These are phyloP conservation scores for Persicaria maculosa DNA, from an alignment of 148 eudicot genomes.

Conservation along the genomic window DNA sequence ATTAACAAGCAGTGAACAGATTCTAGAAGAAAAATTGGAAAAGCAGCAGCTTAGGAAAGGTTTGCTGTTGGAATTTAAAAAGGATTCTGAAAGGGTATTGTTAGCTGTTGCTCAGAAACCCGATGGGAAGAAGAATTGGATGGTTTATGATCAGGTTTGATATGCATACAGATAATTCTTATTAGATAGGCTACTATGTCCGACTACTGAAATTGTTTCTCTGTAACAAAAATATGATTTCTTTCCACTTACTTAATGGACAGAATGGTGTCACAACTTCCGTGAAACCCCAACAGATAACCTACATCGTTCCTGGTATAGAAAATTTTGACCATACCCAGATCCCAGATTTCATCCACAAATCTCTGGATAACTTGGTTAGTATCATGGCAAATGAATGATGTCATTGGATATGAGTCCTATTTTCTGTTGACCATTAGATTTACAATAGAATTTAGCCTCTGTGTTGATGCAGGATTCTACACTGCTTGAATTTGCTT, in stretches of 20 bases:
- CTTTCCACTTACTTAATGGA: slow-evolving; percentile 13
- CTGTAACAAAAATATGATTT: neutral
- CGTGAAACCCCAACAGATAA: slow-evolving; percentile 92
- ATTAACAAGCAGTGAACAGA: slow-evolving; percentile 39
- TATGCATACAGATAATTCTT: slow-evolving; percentile 26
- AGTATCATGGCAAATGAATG: slow-evolving; percentile 18
- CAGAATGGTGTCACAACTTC: slow-evolving; percentile 81
- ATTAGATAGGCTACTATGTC: slow-evolving; percentile 38
- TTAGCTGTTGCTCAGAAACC: slow-evolving; percentile 82
- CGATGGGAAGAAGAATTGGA: slow-evolving; percentile 96
- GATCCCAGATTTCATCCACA: slow-evolving; percentile 60
- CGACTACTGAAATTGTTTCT: slow-evolving; percentile 13
- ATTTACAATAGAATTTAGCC: slow-evolving; percentile 7
- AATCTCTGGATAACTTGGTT: slow-evolving; percentile 78
- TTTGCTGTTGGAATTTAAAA: slow-evolving; percentile 73
- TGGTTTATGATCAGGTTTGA: slow-evolving; percentile 92
- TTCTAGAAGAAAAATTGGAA: slow-evolving; percentile 46
- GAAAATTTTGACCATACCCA: slow-evolving; percentile 59
- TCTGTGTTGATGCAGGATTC: slow-evolving; percentile 48
- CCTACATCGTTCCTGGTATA: slow-evolving; percentile 80
- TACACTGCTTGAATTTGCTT: slow-evolving; percentile 85
- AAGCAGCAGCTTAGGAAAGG: slow-evolving; percentile 59
- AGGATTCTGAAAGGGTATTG: slow-evolving; percentile 87
- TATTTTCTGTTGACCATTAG: slow-evolving; percentile 7
- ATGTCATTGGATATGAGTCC: slow-evolving; percentile 5